Evolutionary conservation across 768 basidiomycete species (phyloP).

Genomic region (Collybiopsis confluens): DNA sequence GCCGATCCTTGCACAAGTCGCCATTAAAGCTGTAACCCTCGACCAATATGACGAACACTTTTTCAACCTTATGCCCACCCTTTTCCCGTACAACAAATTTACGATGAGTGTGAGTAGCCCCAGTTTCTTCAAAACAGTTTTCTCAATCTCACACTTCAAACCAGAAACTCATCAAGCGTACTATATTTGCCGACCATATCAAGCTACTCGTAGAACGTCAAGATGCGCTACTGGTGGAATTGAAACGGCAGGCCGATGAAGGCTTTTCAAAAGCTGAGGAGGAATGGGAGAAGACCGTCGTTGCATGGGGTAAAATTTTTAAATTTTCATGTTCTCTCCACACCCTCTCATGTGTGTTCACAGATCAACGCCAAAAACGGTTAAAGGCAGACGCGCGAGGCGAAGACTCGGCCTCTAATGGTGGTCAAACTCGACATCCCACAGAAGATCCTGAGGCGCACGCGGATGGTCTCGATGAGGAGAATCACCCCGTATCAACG

Average conservation of each 20-base stretch:
- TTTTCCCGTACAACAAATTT: slow-evolving; percentile 95
- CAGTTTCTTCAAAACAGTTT: not conserved
- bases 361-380: slow-evolving; percentile 59
- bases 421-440: not conserved
- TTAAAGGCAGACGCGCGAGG: slow-evolving; percentile 15
- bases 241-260: slow-evolving; percentile 56
- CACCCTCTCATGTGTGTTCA: not conserved
- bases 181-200: slow-evolving; percentile 74
- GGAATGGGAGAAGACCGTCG: slow-evolving; percentile 70
- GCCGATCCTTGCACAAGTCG: slow-evolving; percentile 64
- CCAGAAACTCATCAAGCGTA: slow-evolving; percentile 90
- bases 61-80: slow-evolving; percentile 79
- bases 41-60: slow-evolving; percentile 92
- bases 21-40: slow-evolving; percentile 73
- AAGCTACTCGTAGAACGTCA: slow-evolving; percentile 63
- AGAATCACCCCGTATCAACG: not conserved
- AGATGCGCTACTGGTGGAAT: slow-evolving; percentile 60
- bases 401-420: slow-evolving; percentile 6
- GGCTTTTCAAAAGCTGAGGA: slow-evolving; percentile 68
- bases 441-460: slow-evolving; percentile 4
- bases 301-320: slow-evolving; percentile 58
- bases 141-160: not conserved
- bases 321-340: not conserved
- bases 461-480: slow-evolving; percentile 1
- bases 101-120: slow-evolving; percentile 71